Evolutionary conservation across 108 stramenopile species (phyloP).

Genomic region (Stephanodiscus minutulus): DNA sequence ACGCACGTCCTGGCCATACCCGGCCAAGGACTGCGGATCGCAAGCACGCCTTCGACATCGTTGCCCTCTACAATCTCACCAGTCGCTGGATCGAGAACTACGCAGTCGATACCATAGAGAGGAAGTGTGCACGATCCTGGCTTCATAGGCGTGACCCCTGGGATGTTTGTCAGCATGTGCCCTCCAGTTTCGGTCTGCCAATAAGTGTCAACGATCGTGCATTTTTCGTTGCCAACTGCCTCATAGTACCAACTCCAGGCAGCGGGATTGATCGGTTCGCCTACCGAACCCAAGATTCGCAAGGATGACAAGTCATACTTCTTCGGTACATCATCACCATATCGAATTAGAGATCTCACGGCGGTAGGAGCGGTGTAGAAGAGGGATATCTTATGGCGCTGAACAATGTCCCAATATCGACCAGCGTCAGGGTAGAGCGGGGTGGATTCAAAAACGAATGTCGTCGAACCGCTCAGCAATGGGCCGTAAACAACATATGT

Average conservation of each 20-base stretch:
- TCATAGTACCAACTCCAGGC: slow-evolving; percentile 92
- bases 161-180: slow-evolving; percentile 76
- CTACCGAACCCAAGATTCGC: slow-evolving; percentile 79
- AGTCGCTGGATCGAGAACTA: slow-evolving; percentile 67
- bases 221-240: slow-evolving; percentile 66
- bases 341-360: slow-evolving; percentile 84
- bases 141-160: slow-evolving; percentile 83
- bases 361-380: slow-evolving; percentile 94
- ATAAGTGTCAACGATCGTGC: slow-evolving; percentile 87
- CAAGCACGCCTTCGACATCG: slow-evolving; percentile 81
- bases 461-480: slow-evolving; percentile 76
- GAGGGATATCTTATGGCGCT: slow-evolving; percentile 67
- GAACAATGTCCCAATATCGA: slow-evolving; percentile 81
- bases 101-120: slow-evolving; percentile 82
- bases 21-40: slow-evolving; percentile 78
- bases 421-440: slow-evolving; percentile 86
- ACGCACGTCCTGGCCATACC: slow-evolving; percentile 79
- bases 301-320: slow-evolving; percentile 83
- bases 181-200: slow-evolving; percentile 94
- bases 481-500: slow-evolving; percentile 90
- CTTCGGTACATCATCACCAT: slow-evolving; percentile 69
- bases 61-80: slow-evolving; percentile 69
- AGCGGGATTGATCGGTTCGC: slow-evolving; percentile 92
- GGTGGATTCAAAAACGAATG: slow-evolving; percentile 81
- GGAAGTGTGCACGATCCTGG: slow-evolving; percentile 85